Evolutionary conservation across 228 moss, liverwort and hornwort species (phyloP).

Genomic region (Sphagnum fallax): DNA sequence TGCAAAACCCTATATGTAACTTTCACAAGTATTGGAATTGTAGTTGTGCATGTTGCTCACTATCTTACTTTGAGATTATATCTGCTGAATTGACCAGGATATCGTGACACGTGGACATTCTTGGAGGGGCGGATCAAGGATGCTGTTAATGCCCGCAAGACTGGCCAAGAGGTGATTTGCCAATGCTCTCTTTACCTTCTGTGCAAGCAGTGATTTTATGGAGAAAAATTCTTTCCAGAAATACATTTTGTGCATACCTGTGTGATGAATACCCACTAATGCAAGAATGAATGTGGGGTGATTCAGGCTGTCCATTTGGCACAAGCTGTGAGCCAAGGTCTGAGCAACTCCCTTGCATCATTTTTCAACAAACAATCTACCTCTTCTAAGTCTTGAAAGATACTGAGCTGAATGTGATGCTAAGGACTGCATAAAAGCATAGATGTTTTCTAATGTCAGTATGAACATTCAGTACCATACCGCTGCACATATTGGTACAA

Average conservation of each 20-base stretch:
- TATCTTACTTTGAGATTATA: not conserved
- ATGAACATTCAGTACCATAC: too few species aligned
- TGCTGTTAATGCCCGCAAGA: conserved; percentile 75
- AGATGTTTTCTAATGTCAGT: too few species aligned
- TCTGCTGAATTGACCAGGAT: conserved; percentile 32
- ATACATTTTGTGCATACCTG: not conserved
- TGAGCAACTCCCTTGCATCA: conserved; percentile 58
- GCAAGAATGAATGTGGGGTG: conserved; percentile 3
- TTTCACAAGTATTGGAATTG: not conserved
- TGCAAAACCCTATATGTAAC: not conserved
- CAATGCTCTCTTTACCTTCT: not conserved
- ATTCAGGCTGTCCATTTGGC: conserved; percentile 79
- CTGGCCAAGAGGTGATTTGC: conserved; percentile 67
- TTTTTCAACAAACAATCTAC: conserved; percentile 33
- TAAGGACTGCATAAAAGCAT: not conserved
- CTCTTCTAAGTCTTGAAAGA: conserved; percentile 31
- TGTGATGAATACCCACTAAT: not conserved
- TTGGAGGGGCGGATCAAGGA: conserved; percentile 74
- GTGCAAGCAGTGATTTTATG: not conserved
- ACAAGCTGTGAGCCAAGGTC: conserved; percentile 67
- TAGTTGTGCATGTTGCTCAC: not conserved
- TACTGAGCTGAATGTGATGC: conserved; percentile 11
- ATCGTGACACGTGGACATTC: conserved; percentile 62
- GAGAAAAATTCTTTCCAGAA: not conserved
- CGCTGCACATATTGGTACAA: too few species aligned